These are phyloP conservation scores for Leccinum ponderosum DNA, from an alignment of 1,284 basidiomycete genomes.

Conservation along the genomic window DNA sequence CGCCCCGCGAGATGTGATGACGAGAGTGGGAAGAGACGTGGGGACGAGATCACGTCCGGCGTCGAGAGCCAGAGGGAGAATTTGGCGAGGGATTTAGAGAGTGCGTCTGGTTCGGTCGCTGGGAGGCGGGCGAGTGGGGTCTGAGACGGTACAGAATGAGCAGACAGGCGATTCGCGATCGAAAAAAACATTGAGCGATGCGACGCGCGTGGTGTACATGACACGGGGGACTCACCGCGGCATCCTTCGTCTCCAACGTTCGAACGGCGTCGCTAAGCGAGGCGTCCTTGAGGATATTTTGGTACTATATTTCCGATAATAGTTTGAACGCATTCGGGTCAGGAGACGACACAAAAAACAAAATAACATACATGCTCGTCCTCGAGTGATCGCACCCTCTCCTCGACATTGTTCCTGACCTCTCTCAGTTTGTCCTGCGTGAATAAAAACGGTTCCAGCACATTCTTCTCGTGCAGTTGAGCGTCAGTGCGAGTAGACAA, in stretches of 20 bases:
- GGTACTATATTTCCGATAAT: slow-evolving; percentile 50
- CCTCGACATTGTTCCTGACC: slow-evolving; percentile 64
- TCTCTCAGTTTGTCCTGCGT: slow-evolving; percentile 60
- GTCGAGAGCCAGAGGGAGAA: slow-evolving; percentile 73
- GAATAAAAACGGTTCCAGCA: slow-evolving; percentile 71
- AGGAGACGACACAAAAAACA: neutral
- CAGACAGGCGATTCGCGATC: neutral
- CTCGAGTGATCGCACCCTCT: slow-evolving; percentile 64
- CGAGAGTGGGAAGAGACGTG: slow-evolving; percentile 73
- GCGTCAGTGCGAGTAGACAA: neutral
- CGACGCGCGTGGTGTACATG: neutral
- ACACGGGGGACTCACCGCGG: slow-evolving; percentile 47
- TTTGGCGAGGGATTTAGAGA: slow-evolving; percentile 54
- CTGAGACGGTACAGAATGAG: slow-evolving; percentile 37
- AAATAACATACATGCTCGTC: slow-evolving; percentile 73
- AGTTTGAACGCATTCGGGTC: neutral
- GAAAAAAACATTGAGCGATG: neutral
- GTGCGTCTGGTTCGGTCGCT: slow-evolving; percentile 52
- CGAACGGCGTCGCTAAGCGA: slow-evolving; percentile 59
- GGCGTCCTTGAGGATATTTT: slow-evolving; percentile 63
- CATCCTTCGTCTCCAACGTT: slow-evolving; percentile 52
- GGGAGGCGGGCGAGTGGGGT: slow-evolving; percentile 72
- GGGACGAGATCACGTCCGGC: slow-evolving; percentile 72
- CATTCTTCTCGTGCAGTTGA: slow-evolving; percentile 43
- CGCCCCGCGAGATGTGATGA: slow-evolving; percentile 63